Percentiles rank a stretch among this genome's conserved stretches.
phyloP scores from a whole-genome alignment of 2,329 filamentous ascomycete species.

The Ophiocordyceps camponoti-leonardi region DNA sequence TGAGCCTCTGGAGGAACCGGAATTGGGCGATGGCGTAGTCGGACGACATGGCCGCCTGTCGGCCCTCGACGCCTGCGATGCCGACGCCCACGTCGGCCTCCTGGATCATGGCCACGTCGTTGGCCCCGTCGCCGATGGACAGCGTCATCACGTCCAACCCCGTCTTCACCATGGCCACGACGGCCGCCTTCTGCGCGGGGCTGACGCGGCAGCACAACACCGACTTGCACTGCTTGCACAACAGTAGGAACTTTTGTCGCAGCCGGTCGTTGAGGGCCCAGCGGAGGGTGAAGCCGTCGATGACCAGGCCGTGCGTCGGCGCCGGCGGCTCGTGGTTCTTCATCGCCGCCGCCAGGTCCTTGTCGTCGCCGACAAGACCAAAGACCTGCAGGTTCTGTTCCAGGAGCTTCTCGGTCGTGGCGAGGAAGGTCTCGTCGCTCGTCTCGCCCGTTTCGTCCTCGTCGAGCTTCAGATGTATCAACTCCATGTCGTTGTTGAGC shows the following conservation, averaged over 20 bases:
- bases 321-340: constrained; percentile 73
- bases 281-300: constrained; percentile 87
- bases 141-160: constrained; percentile 93
- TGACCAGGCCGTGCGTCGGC: constrained; percentile 79
- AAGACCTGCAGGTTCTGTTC: constrained; percentile 59
- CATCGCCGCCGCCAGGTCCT: constrained; percentile 64
- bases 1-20: constrained; percentile 66
- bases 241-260: constrained; percentile 80
- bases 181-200: constrained; percentile 91
- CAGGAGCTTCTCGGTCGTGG: constrained; percentile 50
- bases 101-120: constrained; percentile 96
- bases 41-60: constrained; percentile 89
- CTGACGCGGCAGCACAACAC: constrained; percentile 96
- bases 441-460: constrained; percentile 45
- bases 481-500: constrained; percentile 92
- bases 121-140: constrained; percentile 83
- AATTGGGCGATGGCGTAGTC: constrained; percentile 95
- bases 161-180: constrained; percentile 87
- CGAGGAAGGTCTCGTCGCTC: constrained; percentile 30
- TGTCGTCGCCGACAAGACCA: constrained; percentile 65
- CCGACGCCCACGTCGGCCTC: constrained; percentile 93
- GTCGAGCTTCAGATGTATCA: constrained; percentile 74
- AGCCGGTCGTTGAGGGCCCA: constrained; percentile 68
- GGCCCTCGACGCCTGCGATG: constrained; percentile 82
- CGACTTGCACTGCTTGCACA: constrained; percentile 94